Evolutionary conservation across 2,329 filamentous ascomycete species (phyloP).

Genomic region (Tympanopsis confertula): DNA sequence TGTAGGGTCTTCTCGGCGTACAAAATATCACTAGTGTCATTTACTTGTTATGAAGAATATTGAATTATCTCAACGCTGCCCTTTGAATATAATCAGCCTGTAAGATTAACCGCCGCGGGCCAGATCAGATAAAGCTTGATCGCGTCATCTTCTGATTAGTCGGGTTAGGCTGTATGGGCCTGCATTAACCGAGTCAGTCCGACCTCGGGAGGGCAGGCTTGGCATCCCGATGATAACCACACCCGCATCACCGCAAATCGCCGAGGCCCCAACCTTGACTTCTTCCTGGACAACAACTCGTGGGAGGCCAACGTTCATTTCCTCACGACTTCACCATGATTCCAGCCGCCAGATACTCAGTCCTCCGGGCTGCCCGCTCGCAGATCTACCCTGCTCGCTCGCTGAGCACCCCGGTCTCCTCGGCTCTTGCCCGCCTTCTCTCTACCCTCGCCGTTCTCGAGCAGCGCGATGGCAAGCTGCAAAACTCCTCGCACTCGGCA

Average conservation of each 20-base stretch:
- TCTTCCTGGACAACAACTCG: slow-evolving; percentile 5
- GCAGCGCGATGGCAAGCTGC: slow-evolving; percentile 1
- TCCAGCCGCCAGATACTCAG: slow-evolving; percentile 5
- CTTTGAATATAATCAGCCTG: no score
- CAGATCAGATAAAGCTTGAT: no score
- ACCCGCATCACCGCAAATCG: slow-evolving; percentile 2
- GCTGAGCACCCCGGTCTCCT: slow-evolving; percentile 5
- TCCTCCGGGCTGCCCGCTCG: slow-evolving; percentile 2
- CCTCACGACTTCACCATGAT: slow-evolving; percentile 15
- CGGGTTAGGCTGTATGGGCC: no score
- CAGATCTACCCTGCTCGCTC: slow-evolving; percentile 6
- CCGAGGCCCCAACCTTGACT: slow-evolving; percentile 6
- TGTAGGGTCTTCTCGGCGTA: slow-evolving; percentile 17
- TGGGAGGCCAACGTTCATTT: slow-evolving; percentile 11
- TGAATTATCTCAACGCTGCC: no score
- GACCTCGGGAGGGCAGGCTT: slow-evolving; percentile 20
- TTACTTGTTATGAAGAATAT: slow-evolving; percentile 10
- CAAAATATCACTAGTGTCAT: slow-evolving; percentile 16
- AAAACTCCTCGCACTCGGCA: background rate
- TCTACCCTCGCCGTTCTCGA: slow-evolving; percentile 7
- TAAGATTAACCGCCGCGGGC: no score
- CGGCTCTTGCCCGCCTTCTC: slow-evolving; percentile 8
- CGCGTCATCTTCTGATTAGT: no score
- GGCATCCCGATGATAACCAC: slow-evolving; percentile 22
- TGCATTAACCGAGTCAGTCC: no score